Evolutionary conservation across 2,329 filamentous ascomycete species (phyloP).

Genomic region (Fusarium clavum): DNA sequence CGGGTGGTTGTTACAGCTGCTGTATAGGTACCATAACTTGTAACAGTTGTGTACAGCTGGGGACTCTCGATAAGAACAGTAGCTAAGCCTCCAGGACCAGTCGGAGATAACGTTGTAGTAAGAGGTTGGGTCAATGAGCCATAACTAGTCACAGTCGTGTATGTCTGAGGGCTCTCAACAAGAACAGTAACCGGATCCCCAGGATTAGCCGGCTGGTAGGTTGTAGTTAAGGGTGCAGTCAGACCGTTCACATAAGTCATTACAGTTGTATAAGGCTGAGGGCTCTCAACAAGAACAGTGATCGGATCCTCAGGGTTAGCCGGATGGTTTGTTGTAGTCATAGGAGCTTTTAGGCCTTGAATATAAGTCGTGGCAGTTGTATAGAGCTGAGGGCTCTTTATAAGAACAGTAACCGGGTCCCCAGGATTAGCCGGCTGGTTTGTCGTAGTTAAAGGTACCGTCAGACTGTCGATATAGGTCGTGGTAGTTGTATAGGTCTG

Average conservation of each 20-base stretch:
- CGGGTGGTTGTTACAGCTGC: neutral
- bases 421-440: neutral
- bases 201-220: neutral
- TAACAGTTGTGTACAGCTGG: neutral
- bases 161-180: neutral
- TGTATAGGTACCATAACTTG: neutral
- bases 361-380: neutral
- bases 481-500: neutral
- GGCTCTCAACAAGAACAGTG: neutral
- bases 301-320: neutral
- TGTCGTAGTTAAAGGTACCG: neutral
- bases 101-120: neutral
- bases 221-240: neutral
- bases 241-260: neutral
- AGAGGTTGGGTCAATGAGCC: neutral
- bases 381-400: neutral
- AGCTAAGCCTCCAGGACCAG: neutral
- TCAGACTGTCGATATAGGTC: neutral
- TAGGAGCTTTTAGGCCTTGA: neutral
- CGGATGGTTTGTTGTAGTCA: neutral
- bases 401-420: neutral
- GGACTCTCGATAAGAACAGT: neutral
- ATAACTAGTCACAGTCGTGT: neutral
- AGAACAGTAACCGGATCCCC: neutral
- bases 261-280: neutral